phyloP scores from a whole-genome alignment of 179 eudicot species.

The Actinidia chinensis region DNA sequence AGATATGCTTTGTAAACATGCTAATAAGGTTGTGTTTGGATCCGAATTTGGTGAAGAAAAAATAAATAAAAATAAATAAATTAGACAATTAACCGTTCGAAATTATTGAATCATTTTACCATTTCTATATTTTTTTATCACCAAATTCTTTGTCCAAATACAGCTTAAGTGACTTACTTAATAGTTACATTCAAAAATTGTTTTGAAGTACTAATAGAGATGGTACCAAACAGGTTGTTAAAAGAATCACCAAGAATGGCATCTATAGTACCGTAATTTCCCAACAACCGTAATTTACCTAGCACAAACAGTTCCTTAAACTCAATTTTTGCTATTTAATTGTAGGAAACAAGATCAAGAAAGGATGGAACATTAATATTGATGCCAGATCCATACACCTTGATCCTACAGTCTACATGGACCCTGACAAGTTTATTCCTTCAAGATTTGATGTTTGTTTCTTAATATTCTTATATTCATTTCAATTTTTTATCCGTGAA shows the following conservation, averaged over 20 bases:
- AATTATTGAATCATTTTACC: too few species aligned
- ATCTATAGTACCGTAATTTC: slow-evolving; percentile 31
- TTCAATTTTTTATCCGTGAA: too few species aligned
- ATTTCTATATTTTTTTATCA: too few species aligned
- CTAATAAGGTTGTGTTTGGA: too few species aligned
- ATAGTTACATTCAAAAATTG: not conserved
- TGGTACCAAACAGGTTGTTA: slow-evolving; percentile 22
- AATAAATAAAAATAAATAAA: too few species aligned
- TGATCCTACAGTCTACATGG: slow-evolving; percentile 24
- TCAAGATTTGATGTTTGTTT: slow-evolving; percentile 29
- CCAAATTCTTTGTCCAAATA: not conserved
- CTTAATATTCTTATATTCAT: too few species aligned
- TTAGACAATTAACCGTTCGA: too few species aligned
- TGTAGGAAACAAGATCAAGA: slow-evolving; percentile 27
- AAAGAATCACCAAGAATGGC: slow-evolving; percentile 33
- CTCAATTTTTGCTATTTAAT: not conserved
- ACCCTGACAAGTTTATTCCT: slow-evolving; percentile 24
- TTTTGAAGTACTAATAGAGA: not conserved
- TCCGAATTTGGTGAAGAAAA: too few species aligned
- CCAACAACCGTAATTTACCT: not conserved
- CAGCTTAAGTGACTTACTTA: too few species aligned
- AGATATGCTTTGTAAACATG: too few species aligned
- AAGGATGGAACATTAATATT: slow-evolving; percentile 31
- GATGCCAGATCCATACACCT: slow-evolving; percentile 30
- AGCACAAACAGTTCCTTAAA: not conserved